Evolutionary conservation across 75 land plant genomes (phyloP), one percentile per base, ranked within the genome.

Genomic region (Picea glauca): DNA sequence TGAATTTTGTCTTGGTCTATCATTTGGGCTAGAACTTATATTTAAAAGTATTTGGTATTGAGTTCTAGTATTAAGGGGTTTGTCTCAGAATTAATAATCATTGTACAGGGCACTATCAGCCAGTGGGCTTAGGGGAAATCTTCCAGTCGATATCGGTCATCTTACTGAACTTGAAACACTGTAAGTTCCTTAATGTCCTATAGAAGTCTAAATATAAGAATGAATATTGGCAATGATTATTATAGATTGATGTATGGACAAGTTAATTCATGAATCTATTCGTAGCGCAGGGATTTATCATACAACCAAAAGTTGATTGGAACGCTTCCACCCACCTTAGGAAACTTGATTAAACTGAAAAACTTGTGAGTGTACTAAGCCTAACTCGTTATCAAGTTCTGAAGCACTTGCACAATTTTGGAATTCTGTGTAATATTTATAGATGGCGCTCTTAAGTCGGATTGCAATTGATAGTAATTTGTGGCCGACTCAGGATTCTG

Each of bases 201-300:
- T 17, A 64, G 14, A 38, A 35, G 4, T 50, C 3, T 58, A 32
- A 15, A 33, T 76, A 58, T 23, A 7, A 26, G 7, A 11, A 57
- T 30, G 30, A 14, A 0, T 33, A 58, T 18, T 57, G 5, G 5
- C 35, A 9, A n/a, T 60, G 5, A 58, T 8, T 35, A 3, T 0
- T 33, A 58, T 12, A 58, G 2, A 3, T 18, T 35, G 3, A 2
- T 74, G 35, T 23, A 74, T 74, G 4, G 13, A 14, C 50, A 13
- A 2, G 14, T 30, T 61, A 13, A 14, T 15, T 11, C 35, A 31
- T 77, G 20, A 18, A 31, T 60, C 1, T 15, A 2, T 66, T 62
- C 14, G 14, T 14, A 62, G 12, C 0, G n/a, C 43, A 77, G 78
- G 78, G 78, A 77, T 33, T 77, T 77, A 64, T 65, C 78, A 26